These are phyloP conservation scores for Trichothecium roseum DNA, from an alignment of 2,329 filamentous ascomycete species.

Conservation along the genomic window DNA sequence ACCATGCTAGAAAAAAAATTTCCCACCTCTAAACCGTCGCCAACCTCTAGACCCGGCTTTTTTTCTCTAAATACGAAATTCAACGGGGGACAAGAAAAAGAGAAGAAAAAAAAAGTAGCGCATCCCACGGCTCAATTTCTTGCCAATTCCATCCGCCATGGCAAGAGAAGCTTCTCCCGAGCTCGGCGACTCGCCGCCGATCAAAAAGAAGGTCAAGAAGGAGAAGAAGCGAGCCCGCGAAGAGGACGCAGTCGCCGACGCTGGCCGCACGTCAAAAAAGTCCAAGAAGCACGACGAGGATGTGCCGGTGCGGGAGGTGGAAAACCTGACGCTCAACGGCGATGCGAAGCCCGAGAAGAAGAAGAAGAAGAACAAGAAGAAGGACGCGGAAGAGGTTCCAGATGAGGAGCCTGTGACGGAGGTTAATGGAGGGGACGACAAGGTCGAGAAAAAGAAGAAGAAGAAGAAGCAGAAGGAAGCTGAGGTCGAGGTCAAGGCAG, in stretches of 20 bases:
- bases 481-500: slow-evolving; percentile 21
- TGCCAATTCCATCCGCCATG: slow-evolving; percentile 15
- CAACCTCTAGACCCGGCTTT: background rate
- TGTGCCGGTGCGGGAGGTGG: slow-evolving; percentile 12
- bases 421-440: slow-evolving; percentile 10
- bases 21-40: slow-evolving; percentile 1
- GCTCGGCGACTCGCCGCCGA: slow-evolving; percentile 20
- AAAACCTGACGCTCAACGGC: slow-evolving; percentile 12
- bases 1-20: slow-evolving; percentile 4
- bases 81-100: background rate
- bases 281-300: slow-evolving; percentile 32
- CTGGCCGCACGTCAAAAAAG: slow-evolving; percentile 38
- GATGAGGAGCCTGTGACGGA: slow-evolving; percentile 4
- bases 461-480: slow-evolving; percentile 9
- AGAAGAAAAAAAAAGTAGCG: background rate
- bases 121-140: background rate
- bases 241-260: slow-evolving; percentile 25
- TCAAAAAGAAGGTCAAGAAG: slow-evolving; percentile 26
- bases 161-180: slow-evolving; percentile 21
- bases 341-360: slow-evolving; percentile 24
- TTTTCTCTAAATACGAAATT: background rate
- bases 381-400: slow-evolving; percentile 11
- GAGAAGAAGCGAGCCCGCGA: slow-evolving; percentile 36
- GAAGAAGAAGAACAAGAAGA: slow-evolving; percentile 19
- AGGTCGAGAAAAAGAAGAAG: slow-evolving; percentile 4